Percentiles rank a stretch among this genome's conserved stretches.
These are phyloP conservation scores for Collybiopsis confluens DNA, from an alignment of 768 basidiomycete species.

Conservation along the genomic window DNA sequence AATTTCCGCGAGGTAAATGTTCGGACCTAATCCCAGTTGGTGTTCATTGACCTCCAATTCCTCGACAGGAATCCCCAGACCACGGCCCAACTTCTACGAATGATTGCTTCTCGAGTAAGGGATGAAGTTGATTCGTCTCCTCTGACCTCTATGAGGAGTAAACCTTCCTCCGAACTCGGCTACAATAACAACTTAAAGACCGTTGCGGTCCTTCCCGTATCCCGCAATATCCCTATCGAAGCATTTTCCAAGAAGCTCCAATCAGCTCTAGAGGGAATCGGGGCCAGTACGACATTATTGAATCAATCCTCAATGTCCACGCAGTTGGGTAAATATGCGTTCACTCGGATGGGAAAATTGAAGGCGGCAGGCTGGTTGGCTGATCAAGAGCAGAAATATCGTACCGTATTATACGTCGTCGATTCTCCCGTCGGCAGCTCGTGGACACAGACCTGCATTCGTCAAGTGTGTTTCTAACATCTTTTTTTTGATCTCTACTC, in stretches of 20 bases:
- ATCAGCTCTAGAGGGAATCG: slow-evolving; percentile 83
- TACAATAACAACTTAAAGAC: slow-evolving; percentile 93
- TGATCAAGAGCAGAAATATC: slow-evolving; percentile 90
- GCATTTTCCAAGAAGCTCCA: slow-evolving; percentile 89
- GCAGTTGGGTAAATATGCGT: slow-evolving; percentile 92
- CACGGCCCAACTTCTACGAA: slow-evolving; percentile 79
- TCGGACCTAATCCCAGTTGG: background rate
- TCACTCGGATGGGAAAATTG: slow-evolving; percentile 94
- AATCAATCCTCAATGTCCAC: slow-evolving; percentile 91
- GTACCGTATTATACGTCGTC: slow-evolving; percentile 92
- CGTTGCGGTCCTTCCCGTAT: slow-evolving; percentile 85
- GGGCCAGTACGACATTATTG: slow-evolving; percentile 88
- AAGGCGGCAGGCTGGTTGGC: slow-evolving; percentile 94
- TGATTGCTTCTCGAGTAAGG: slow-evolving; percentile 90
- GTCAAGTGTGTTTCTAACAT: slow-evolving; percentile 53
- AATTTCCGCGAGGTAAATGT: slow-evolving; percentile 73
- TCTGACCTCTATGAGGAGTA: slow-evolving; percentile 44
- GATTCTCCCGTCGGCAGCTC: slow-evolving; percentile 93
- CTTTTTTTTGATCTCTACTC: background rate
- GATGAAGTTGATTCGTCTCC: slow-evolving; percentile 71
- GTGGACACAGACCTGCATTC: slow-evolving; percentile 98
- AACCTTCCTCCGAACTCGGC: slow-evolving; percentile 52
- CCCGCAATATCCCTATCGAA: slow-evolving; percentile 84
- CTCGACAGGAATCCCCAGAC: slow-evolving; percentile 72
- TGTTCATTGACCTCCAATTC: background rate